Percentiles rank a stretch among this genome's conserved stretches.
Conservation (phyloP, 192 early-diverging fungal genomes). For the Umbelopsis sp. region DNA sequence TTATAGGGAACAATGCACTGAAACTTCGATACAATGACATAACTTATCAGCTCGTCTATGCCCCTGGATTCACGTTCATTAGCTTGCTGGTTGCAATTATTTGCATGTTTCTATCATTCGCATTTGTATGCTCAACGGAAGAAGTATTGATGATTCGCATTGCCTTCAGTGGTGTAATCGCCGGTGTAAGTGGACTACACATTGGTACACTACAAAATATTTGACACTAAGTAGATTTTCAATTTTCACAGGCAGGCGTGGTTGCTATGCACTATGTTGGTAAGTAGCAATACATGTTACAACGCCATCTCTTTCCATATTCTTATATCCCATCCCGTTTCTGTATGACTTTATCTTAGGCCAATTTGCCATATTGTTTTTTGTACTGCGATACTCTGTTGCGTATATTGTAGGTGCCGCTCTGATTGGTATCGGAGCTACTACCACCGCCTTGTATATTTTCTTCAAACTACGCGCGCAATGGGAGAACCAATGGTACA, state of each 20-base stretch:
- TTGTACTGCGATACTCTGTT: conserved; percentile 23
- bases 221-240: too few relatives aligned
- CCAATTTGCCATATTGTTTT: conserved; percentile 43
- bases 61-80: conserved; percentile 31
- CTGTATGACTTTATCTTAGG: conserved; percentile 9
- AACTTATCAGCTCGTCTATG: conserved; percentile 32
- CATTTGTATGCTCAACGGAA: conserved; percentile 34
- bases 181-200: conserved; percentile 36
- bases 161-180: conserved; percentile 34
- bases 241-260: conserved; percentile 28
- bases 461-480: conserved; percentile 49
- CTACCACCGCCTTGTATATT: conserved; percentile 43
- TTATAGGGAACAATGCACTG: conserved; percentile 42
- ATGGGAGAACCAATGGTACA: conserved; percentile 49
- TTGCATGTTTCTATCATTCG: conserved; percentile 37
- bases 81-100: conserved; percentile 34
- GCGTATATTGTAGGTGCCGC: conserved; percentile 35
- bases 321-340: background rate
- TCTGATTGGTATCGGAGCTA: conserved; percentile 39
- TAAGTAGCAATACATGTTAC: background rate
- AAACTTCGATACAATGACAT: conserved; percentile 12
- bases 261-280: conserved; percentile 43
- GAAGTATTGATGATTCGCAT: conserved; percentile 34
- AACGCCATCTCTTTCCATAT: background rate
- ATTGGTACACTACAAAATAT: too few relatives aligned